Evolutionary conservation across 106 monocot genomes (phyloP).

Genomic region (Platanthera guangdongensis): DNA sequence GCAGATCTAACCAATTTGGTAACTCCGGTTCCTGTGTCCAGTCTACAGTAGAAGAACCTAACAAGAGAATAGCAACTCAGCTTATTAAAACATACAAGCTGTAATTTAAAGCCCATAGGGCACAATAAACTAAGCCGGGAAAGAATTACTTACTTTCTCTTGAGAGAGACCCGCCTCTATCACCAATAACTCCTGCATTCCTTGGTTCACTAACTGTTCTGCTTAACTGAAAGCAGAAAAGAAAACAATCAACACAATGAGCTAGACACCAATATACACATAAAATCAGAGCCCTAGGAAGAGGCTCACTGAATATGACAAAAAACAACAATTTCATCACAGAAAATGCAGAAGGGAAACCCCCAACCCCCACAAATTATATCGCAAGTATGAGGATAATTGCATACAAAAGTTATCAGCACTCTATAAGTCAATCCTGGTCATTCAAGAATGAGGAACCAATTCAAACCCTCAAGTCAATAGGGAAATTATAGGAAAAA

Average conservation of each 20-base stretch:
- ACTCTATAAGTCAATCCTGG: neutral
- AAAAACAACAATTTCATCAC: neutral
- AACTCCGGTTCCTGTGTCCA: slow-evolving; percentile 49
- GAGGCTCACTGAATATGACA: neutral
- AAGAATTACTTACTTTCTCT: slow-evolving; percentile 52
- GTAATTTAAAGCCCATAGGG: no score
- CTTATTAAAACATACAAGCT: neutral
- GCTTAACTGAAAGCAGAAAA: slow-evolving; percentile 42
- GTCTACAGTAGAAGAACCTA: slow-evolving; percentile 54
- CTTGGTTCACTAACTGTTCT: slow-evolving; percentile 44
- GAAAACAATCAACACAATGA: neutral
- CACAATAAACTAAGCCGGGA: neutral
- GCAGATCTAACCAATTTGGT: slow-evolving; percentile 48
- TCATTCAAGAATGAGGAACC: neutral
- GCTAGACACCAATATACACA: neutral
- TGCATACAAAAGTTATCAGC: neutral
- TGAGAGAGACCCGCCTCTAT: slow-evolving; percentile 57
- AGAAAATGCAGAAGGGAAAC: neutral
- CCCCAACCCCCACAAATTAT: neutral
- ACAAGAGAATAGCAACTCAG: slow-evolving; percentile 3
- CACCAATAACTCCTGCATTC: slow-evolving; percentile 45
- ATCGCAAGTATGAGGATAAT: neutral
- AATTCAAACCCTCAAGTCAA: neutral
- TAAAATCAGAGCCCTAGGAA: neutral
- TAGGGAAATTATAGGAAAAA: neutral